Conservation (phyloP, 2,329 filamentous ascomycete species). For the Penicillium italicum region DNA sequence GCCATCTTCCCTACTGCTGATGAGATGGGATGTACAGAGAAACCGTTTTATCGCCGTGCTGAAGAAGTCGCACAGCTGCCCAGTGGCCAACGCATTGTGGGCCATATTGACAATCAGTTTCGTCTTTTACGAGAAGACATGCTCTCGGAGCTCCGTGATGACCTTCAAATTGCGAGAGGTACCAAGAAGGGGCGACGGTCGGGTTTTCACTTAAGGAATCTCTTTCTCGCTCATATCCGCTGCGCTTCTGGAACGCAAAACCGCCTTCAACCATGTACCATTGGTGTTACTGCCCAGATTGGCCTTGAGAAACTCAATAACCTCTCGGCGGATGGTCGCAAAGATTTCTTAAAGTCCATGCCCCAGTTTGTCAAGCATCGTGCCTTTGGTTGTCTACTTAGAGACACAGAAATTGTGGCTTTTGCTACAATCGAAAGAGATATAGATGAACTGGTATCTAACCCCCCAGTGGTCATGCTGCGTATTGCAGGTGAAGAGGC, state of each 20-base stretch:
- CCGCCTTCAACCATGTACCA: conserved; percentile 28
- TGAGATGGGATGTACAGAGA: conserved; percentile 55
- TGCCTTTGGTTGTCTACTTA: conserved; percentile 60
- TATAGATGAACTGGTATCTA: conserved; percentile 40
- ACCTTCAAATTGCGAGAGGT: conserved; percentile 52
- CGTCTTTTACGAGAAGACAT: conserved; percentile 69
- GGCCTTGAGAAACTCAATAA: conserved; percentile 48
- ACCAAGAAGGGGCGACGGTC: conserved; percentile 47
- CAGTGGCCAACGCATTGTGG: conserved; percentile 38
- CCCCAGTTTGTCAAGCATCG: conserved; percentile 56
- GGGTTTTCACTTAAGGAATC: conserved; percentile 41
- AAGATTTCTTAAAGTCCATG: conserved; percentile 48
- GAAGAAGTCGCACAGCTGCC: conserved; percentile 47
- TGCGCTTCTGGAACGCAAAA: conserved; percentile 36
- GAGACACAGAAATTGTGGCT: conserved; percentile 51
- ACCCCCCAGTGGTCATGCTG: conserved; percentile 50
- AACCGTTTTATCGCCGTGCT: conserved; percentile 55
- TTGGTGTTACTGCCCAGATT: conserved; percentile 43
- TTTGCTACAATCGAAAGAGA: conserved; percentile 60
- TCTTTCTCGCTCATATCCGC: conserved; percentile 25
- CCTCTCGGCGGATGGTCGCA: conserved; percentile 32
- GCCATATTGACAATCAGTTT: conserved; percentile 68
- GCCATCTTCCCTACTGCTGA: conserved; percentile 63
- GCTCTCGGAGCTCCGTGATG: conserved; percentile 62
- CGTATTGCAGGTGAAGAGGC: conserved; percentile 49